Percentiles rank a stretch among this genome's conserved stretches.
Conservation (phyloP, 2,329 filamentous ascomycete genomes). For the Teratosphaeria viscida region DNA sequence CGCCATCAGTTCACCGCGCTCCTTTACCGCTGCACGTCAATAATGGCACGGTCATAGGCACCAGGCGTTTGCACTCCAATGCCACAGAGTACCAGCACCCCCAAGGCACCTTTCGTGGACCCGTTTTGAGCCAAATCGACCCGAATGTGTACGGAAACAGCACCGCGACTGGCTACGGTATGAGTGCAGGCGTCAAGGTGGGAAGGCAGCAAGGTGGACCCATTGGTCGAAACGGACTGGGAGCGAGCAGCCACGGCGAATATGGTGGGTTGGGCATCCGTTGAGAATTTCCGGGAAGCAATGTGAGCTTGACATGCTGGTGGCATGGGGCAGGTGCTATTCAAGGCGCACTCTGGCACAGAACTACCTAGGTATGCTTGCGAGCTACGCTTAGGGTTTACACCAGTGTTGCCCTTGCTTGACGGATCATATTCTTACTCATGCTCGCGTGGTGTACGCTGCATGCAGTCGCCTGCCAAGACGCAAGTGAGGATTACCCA, state of each 20-base stretch:
- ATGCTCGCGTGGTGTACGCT: background rate
- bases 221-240: background rate
- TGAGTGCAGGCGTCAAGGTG: constrained; percentile 19
- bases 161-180: constrained; percentile 21
- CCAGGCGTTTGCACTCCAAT: constrained; percentile 8
- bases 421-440: background rate
- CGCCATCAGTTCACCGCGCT: constrained; percentile 20
- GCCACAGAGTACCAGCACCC: background rate
- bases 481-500: background rate
- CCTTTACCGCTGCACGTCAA: constrained; percentile 23
- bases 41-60: constrained; percentile 11
- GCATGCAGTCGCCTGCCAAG: background rate
- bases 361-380: background rate
- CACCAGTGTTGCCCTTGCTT: background rate
- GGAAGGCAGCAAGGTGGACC: constrained; percentile 16
- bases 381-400: background rate
- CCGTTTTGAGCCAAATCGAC: constrained; percentile 21
- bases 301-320: too few relatives aligned
- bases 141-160: constrained; percentile 20
- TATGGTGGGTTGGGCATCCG: background rate
- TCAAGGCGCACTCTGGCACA: background rate
- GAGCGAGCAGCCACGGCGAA: background rate
- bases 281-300: background rate
- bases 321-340: background rate
- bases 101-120: constrained; percentile 24